phyloP scores from a whole-genome alignment of 768 basidiomycete genomes.

The Kwoniella dejecticola region DNA sequence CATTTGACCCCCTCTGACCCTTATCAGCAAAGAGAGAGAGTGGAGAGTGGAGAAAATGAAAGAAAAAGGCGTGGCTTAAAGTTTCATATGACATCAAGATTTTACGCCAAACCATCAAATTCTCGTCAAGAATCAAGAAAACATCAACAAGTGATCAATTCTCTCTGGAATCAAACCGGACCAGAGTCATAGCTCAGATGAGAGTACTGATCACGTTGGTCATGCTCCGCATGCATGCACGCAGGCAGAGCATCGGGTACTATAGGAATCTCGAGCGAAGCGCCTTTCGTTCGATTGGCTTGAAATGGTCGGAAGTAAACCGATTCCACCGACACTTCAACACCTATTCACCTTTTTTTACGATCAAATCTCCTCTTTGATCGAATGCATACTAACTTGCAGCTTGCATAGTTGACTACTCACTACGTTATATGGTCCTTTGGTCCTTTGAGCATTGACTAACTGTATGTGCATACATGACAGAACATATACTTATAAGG shows the following conservation, averaged over 20 bases:
- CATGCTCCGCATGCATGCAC: too few relatives aligned
- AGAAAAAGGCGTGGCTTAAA: conserved; percentile 2
- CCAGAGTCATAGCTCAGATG: too few relatives aligned
- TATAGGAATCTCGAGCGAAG: too few relatives aligned
- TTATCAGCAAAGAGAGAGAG: background rate
- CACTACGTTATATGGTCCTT: background rate
- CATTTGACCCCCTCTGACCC: background rate
- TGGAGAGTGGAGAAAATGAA: background rate
- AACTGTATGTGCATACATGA: conserved; percentile 7
- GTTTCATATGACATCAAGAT: background rate
- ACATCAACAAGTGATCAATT: conserved; percentile 3
- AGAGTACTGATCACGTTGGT: too few relatives aligned
- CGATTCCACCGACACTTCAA: conserved; percentile 4
- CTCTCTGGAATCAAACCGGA: too few relatives aligned
- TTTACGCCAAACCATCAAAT: conserved; percentile 11
- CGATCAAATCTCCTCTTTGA: background rate
- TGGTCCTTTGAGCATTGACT: too few relatives aligned
- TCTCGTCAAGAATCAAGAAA: background rate
- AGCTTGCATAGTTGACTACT: conserved; percentile 1
- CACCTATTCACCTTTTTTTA: conserved; percentile 8
- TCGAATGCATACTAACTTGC: too few relatives aligned
- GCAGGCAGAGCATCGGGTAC: too few relatives aligned
- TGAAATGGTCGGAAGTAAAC: background rate
- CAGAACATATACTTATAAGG: conserved; percentile 1
- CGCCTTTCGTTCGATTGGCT: background rate